These are phyloP conservation scores for Cladophialophora exuberans DNA, from an alignment of 2,329 filamentous ascomycete genomes.

Conservation along the genomic window DNA sequence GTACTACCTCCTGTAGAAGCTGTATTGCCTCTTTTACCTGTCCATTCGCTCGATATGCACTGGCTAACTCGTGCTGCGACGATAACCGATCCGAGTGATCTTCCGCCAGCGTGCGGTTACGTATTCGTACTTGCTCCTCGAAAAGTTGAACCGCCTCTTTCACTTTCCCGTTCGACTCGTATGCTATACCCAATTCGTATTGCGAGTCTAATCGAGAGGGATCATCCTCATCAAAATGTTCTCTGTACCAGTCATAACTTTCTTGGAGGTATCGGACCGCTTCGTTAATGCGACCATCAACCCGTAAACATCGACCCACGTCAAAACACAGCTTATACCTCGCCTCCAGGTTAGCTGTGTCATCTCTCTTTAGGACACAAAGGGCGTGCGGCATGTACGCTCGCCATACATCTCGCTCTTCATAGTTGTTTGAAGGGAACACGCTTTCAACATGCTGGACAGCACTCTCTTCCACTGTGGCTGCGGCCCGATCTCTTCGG, in stretches of 20 bases:
- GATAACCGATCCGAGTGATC: conserved; percentile 33
- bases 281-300: conserved; percentile 6
- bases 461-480: neutral
- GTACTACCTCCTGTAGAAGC: conserved; percentile 17
- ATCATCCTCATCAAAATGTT: conserved; percentile 33
- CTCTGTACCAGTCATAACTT: conserved; percentile 1
- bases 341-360: neutral
- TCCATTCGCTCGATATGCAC: conserved; percentile 7
- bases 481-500: conserved; percentile 26
- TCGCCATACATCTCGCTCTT: conserved; percentile 7
- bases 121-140: conserved; percentile 22
- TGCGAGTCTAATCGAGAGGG: conserved; percentile 28
- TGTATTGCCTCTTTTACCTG: conserved; percentile 14
- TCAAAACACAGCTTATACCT: neutral
- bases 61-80: conserved; percentile 17
- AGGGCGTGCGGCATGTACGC: conserved; percentile 13
- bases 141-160: conserved; percentile 24
- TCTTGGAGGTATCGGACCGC: conserved; percentile 5
- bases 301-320: neutral
- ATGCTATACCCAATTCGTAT: conserved; percentile 22
- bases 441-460: neutral
- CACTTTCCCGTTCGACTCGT: conserved; percentile 29
- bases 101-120: conserved; percentile 33
- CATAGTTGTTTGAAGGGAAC: conserved; percentile 2
- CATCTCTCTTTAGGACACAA: neutral